Base-by-base conservation (phyloP, 345 rosid species). In the Stellera chamaejasme region DNA sequence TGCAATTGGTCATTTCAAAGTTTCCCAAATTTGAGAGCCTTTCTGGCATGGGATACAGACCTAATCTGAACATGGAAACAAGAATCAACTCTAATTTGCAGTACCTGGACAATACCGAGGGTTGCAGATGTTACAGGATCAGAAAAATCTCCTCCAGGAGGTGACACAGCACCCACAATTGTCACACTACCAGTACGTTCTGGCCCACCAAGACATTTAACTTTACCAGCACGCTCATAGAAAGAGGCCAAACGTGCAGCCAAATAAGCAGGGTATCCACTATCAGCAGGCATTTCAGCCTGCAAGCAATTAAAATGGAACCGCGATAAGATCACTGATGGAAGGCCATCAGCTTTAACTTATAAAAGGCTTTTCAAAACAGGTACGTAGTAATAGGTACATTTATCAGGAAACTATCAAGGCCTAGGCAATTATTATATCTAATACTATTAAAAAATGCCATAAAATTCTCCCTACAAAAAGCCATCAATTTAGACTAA, bases 211-310 rank as follows among this genome's bases (percentile, higher is more conserved):
- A 94, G 92, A 74, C 99, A 94, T 73, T 87, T 90, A 50, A 94
- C 99, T 75, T 94, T 94, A 60, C 99, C 99, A 61, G 97, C 99
- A 69, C 99, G 97, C 45, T 94, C 99, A 68, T 94, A 94, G 67
- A 90, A 94, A 51, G 99, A 94, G 23, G 99, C 99, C 51, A 94
- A 71, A 75, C 99, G 94, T 52, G 99, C 96, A 5, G 99, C 99
- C 67, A 94, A 79, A 70, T 94, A 94, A 65, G 99, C 99, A 64
- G 99, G 99, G 78, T 94, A 94, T 59, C 99, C 99, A 77, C 99
- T 94, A 70, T 94, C 99, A 16, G 99, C 99, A 72, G 99, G 99
- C 99, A 94, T 94, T 80, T 94, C 99, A 48, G 99, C 97, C 97
- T 94, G 80, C 43, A 63, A 59, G 51, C 75, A 72, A 74, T 45